These are phyloP conservation scores for Solanum pinnatisectum DNA, from an alignment of 257 asterid genomes.

Conservation along the genomic window DNA sequence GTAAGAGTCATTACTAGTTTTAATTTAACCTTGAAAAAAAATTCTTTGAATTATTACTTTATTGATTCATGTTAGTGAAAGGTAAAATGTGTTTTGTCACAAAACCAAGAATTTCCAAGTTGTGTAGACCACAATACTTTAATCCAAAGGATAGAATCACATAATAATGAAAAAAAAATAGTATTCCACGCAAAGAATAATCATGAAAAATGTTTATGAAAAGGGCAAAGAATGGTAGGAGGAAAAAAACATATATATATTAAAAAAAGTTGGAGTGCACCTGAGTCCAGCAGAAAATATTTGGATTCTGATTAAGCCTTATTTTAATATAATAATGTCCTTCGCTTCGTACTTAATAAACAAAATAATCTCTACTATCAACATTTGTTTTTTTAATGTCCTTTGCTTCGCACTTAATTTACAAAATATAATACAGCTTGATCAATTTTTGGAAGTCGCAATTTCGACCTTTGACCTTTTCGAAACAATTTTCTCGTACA, in stretches of 20 bases:
- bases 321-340: background rate
- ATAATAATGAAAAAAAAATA: background rate
- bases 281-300: background rate
- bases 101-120: background rate
- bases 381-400: background rate
- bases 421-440: background rate
- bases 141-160: slow-evolving; percentile 1
- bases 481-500: too few species aligned
- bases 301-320: background rate
- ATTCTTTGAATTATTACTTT: background rate
- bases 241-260: background rate
- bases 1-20: background rate
- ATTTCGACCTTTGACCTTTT: background rate
- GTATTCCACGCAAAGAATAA: slow-evolving; percentile 1
- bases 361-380: background rate
- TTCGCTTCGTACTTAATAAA: background rate
- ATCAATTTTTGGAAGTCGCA: background rate
- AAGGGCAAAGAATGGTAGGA: background rate
- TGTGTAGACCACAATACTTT: background rate
- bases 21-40: background rate
- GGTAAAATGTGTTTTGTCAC: background rate
- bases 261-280: background rate
- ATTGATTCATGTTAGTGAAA: background rate
- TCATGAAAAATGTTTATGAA: background rate
- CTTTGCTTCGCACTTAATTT: background rate